These are phyloP conservation scores for Geotrichum citri-aurantii DNA, from an alignment of 1,139 yeast species.

Conservation along the genomic window DNA sequence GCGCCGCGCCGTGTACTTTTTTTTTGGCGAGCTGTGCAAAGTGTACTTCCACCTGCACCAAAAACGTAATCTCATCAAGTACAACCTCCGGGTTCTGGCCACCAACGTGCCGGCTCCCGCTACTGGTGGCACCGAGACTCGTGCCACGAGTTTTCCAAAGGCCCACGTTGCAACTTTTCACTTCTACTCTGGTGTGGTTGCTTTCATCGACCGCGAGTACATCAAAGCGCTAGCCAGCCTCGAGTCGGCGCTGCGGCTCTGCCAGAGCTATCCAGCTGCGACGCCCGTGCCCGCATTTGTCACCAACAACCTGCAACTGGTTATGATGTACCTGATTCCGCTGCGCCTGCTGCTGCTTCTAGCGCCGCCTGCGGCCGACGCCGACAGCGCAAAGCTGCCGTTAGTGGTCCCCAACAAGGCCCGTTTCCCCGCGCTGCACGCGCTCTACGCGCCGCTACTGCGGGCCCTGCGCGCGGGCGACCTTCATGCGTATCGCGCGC, in stretches of 20 bases:
- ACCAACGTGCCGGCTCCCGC: not conserved
- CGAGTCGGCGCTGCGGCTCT: not conserved
- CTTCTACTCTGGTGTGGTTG: constrained; percentile 60
- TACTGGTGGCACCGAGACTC: not conserved
- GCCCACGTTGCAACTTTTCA: constrained; percentile 55
- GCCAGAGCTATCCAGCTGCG: not conserved
- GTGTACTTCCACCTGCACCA: constrained; percentile 47
- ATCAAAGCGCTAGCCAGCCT: not conserved
- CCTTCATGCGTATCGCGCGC: not conserved
- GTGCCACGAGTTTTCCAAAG: constrained; percentile 35
- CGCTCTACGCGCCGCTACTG: not conserved
- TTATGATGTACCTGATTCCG: not conserved
- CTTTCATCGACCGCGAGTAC: constrained; percentile 59
- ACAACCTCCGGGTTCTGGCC: constrained; percentile 37
- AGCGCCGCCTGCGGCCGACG: not conserved
- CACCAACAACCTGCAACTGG: not conserved
- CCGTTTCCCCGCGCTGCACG: not conserved
- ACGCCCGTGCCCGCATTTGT: not conserved
- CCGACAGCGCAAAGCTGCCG: not conserved
- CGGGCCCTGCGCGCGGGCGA: not conserved
- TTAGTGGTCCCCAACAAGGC: not conserved
- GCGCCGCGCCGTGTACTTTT: not conserved
- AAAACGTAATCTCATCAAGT: constrained; percentile 45
- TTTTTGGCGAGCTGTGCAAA: constrained; percentile 48
- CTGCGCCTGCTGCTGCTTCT: not conserved